Conservation (phyloP, 495 filamentous ascomycete genomes). For the Tuber calosporum region DNA sequence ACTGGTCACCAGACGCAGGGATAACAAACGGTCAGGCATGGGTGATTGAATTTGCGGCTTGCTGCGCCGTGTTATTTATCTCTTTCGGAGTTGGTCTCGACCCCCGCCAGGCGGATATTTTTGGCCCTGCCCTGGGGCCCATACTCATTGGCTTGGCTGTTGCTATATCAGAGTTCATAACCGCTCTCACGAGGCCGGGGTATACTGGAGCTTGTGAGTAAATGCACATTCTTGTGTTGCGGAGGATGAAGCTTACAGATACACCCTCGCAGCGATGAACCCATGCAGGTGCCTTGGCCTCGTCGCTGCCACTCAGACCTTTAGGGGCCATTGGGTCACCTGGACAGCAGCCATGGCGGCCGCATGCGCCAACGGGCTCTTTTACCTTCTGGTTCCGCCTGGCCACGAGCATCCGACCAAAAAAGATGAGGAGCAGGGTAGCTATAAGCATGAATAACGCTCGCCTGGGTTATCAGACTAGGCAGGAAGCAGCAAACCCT, state of each 20-base stretch:
- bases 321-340: conserved; percentile 14
- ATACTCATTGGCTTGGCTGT: conserved; percentile 51
- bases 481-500: background rate
- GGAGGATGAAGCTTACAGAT: background rate
- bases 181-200: conserved; percentile 46
- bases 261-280: conserved; percentile 13
- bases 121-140: conserved; percentile 50
- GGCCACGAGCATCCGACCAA: background rate
- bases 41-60: conserved; percentile 46
- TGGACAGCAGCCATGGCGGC: conserved; percentile 4
- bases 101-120: conserved; percentile 50
- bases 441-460: background rate
- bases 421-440: background rate
- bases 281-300: conserved; percentile 20
- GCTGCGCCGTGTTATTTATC: conserved; percentile 45
- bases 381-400: conserved; percentile 17
- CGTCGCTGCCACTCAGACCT: conserved; percentile 12
- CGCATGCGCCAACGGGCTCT: conserved; percentile 1
- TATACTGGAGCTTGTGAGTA: conserved; percentile 45
- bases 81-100: conserved; percentile 54
- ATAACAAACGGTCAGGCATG: conserved; percentile 39
- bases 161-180: conserved; percentile 47
- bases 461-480: background rate
- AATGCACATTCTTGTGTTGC: background rate
- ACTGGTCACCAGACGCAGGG: conserved; percentile 17